Conservation (phyloP, 176 grass and related monocot genomes). For the maize (Zea mays) region DNA sequence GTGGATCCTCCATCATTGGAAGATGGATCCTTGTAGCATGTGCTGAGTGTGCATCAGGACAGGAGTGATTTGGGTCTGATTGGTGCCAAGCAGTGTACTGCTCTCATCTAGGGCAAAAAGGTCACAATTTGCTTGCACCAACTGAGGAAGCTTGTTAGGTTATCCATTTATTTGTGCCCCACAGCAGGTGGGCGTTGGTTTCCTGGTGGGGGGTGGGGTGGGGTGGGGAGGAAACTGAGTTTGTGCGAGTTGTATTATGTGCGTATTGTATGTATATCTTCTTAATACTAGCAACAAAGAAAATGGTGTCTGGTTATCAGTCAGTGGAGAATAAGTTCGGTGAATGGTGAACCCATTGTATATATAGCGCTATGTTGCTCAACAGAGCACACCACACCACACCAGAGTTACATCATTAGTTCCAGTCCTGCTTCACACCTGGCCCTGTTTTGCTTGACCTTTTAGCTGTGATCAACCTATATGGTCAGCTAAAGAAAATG, state of each 20-base stretch:
- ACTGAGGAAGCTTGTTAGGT: conserved; percentile 53
- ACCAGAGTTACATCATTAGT: conserved; percentile 35
- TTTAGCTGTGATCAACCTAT: conserved; percentile 43
- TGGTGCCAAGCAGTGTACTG: conserved; percentile 38
- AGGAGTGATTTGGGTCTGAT: conserved; percentile 46
- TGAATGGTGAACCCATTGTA: conserved; percentile 21
- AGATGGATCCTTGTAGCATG: conserved; percentile 53
- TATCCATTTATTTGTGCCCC: conserved; percentile 31
- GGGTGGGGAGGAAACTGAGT: conserved; percentile 18
- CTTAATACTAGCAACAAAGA: background rate
- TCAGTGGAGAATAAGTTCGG: conserved; percentile 19
- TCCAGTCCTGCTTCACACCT: conserved; percentile 30
- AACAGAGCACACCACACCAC: conserved; percentile 31
- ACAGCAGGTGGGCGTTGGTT: conserved; percentile 35
- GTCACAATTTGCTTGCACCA: conserved; percentile 35
- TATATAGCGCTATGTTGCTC: conserved; percentile 21
- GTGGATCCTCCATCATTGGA: conserved; percentile 46
- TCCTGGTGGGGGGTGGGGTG: background rate
- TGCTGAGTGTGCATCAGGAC: background rate
- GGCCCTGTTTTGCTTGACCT: conserved; percentile 29
- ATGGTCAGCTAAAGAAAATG: background rate
- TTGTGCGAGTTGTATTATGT: conserved; percentile 25
- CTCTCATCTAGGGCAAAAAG: conserved; percentile 46
- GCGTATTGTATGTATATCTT: conserved; percentile 16
- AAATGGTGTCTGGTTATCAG: background rate